Base-by-base conservation (phyloP, 1,284 basidiomycete genomes). In the Malassezia slooffiae region DNA sequence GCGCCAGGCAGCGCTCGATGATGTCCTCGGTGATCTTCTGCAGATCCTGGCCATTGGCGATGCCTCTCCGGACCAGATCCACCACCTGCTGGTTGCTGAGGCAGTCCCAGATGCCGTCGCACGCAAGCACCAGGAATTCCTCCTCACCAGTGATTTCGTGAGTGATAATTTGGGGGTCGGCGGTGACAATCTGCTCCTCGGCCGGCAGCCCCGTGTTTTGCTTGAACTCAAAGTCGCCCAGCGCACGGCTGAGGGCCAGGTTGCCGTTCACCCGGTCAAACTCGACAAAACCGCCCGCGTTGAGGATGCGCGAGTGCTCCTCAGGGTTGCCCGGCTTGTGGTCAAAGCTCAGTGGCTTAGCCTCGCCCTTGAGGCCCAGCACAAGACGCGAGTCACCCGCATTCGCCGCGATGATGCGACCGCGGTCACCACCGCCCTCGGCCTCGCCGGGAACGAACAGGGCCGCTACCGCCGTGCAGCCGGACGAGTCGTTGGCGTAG, bases 91-190 rank as follows among this genome's bases (percentile, higher is more conserved):
- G 93, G 23, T 87, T 95, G 19, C 78, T 79, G 31, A 97, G 72
- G 67, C 91, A 96, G 70, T 99, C 93, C 93, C 93, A 99, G 65
- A 97, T 99, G 57, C 90, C 90, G 71, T 99, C 93, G 72, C 93
- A 97, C 10, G 93, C 93, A 27, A 99, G 70, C 8, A 99, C 80
- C 27, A 99, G 70, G 70, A 97, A 97, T 71, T 99, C 93, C 65
- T 99, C 93, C 51, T 97, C 89, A 31, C 34, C 51, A 9, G 79
- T 78, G 23, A 85, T 74, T 46, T 82, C 74, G 73, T 95, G 90
- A 36, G 76, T 75, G 23, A 79, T 82, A 55, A 99, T 76, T 52
- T 99, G 93, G 19, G 93, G 93, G 70, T 96, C 80, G 41, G 87
- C 80, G 3, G 93, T 97, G 55, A 99, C 95, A 45, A 93, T 83